Evolutionary conservation across 2,329 filamentous ascomycete species (phyloP), one percentile per base, ranked within the genome.

Genomic region (Aureobasidium sp.): DNA sequence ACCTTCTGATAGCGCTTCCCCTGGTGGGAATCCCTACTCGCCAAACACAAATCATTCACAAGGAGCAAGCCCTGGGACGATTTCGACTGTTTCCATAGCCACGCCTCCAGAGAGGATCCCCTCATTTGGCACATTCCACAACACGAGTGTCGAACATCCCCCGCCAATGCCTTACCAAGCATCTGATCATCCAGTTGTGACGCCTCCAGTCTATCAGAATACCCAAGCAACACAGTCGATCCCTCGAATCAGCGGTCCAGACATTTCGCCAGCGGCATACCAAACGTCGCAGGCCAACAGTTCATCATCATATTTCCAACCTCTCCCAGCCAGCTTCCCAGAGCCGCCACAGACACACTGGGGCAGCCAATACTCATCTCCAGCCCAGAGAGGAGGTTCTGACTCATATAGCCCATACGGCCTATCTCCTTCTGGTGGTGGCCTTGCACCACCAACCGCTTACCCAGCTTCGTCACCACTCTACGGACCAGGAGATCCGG

Each of bases 31-130:
- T 1, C 20, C 55, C 2, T 59, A 59, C 55, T 59, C 55, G 12
- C 76, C 78, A 0, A 72, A 74, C 1, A 67, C 71, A 2, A 72
- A 73, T 8, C 70, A 76, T 29, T 80, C 78, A 32, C 71, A 73
- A 52, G 77, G 76, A 6, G 77, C 78, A 27, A 81, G 78, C 65
- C 78, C 78, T 26, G 72, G 69, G 17, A 73, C 70, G 36, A 67
- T 68, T 48, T 70, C 71, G 65, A 70, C 66, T 43, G 66, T 64
- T 51, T 72, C 71, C 9, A 66, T 74, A 29, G 66, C 71, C 9
- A 74, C 72, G 15, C 72, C 73, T 32, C 69, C 72, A 6, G 71
- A 70, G 43, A 65, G 65, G 24, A 64, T 62, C 29, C 52, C 65
- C 5, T 59, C 68, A 3, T 71, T 71, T 56, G 63, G 72, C 61